Evolutionary conservation across 805 yeast species (phyloP), one percentile per base, ranked within the genome.

Genomic region (Ogataea methanolica): DNA sequence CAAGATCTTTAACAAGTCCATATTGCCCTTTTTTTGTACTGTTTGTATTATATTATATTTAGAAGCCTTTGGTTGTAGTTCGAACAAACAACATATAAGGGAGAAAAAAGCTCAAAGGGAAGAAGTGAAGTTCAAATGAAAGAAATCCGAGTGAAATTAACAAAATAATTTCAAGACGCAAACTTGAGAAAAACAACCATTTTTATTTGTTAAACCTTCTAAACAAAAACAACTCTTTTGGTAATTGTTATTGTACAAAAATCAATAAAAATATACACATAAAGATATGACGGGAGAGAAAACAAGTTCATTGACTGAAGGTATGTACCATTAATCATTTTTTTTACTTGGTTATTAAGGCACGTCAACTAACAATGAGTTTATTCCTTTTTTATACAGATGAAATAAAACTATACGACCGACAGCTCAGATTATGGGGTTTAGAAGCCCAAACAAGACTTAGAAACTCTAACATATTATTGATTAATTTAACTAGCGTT

Each of bases 371-470:
- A 22, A 36, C 21, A 15, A 21, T 26, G 4, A 16, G 7, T 9
- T 1, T 42, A 35, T 48, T 48, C 26, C 46, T 44, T 11, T 22
- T 19, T 15, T 43, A 43, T 4, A 17, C 44, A 67, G 97, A 90
- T 58, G 97, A 91, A 62, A 80, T 91, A 48, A 96, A 95, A 1
- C 75, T 92, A 21, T 92, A 92, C 62, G 99, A 92, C 66, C 79
- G 99, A 49, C 99, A 92, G 67, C 91, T 92, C 53, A 71, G 99
- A 52, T 74, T 92, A 19, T 92, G 99, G 99, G 99, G 99, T 2
- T 73, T 94, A 61, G 95, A 87, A 33, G 96, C 97, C 4, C 99
- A 92, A 64, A 74, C 80, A 37, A 65, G 81, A 39, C 79, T 92
- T 71, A 75, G 94, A 35, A 78, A 82, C 17, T 83, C 97, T 7